Conservation (phyloP, 257 asterid genomes). For the Solanum corneliomulleri region DNA sequence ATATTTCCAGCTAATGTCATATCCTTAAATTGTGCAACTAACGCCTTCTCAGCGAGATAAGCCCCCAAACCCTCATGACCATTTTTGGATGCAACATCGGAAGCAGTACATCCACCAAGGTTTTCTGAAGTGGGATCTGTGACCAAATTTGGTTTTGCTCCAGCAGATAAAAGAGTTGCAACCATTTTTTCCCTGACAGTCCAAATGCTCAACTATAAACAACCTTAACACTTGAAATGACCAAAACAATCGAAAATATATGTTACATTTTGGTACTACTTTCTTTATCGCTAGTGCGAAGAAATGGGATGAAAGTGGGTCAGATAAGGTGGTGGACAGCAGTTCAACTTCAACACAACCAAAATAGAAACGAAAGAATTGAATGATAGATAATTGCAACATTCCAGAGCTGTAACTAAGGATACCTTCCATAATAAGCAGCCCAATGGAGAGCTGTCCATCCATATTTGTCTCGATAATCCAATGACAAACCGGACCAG, state of each 20-base stretch:
- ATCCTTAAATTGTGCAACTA: conserved; percentile 55
- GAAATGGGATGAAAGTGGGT: not conserved
- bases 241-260: not conserved
- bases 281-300: not conserved
- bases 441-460: conserved; percentile 99
- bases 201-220: not conserved
- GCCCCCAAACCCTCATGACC: conserved; percentile 87
- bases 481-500: conserved; percentile 75
- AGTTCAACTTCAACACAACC: not conserved
- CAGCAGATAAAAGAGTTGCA: conserved; percentile 85
- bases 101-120: conserved; percentile 76
- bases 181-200: conserved; percentile 85
- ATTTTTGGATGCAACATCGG: conserved; percentile 79
- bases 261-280: not conserved
- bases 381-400: not conserved
- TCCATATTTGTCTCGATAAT: conserved; percentile 86
- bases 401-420: not conserved
- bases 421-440: conserved; percentile 84
- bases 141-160: conserved; percentile 87
- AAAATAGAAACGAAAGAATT: not conserved
- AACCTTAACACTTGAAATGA: not conserved
- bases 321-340: not conserved
- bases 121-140: conserved; percentile 75
- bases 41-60: conserved; percentile 90
- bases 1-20: conserved; percentile 65